Conservation (phyloP, 2,329 filamentous ascomycete species). For the Sporothrix euskadiensis region DNA sequence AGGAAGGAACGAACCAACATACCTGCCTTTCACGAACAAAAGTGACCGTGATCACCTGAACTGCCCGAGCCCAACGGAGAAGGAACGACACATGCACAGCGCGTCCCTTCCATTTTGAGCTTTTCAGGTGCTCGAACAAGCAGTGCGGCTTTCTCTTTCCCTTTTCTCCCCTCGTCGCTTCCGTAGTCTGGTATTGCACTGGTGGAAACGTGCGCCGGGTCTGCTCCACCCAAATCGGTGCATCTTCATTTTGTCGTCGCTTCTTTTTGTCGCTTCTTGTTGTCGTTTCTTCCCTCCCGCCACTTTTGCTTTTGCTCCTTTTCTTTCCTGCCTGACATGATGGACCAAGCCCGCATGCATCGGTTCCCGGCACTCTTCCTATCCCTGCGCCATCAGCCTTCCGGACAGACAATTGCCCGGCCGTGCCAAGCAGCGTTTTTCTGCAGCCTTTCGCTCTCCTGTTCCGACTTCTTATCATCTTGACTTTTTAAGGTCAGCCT, state of each 20-base stretch:
- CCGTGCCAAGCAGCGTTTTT: neutral
- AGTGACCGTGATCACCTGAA: neutral
- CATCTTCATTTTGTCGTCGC: neutral
- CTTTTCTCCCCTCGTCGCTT: neutral
- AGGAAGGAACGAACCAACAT: slow-evolving; percentile 10
- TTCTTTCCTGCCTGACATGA: neutral
- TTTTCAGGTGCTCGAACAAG: neutral
- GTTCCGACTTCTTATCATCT: neutral
- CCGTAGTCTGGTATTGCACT: neutral
- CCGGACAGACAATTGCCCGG: slow-evolving; percentile 8
- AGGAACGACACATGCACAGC: slow-evolving; percentile 6
- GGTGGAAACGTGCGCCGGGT: neutral
- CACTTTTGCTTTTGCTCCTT: neutral
- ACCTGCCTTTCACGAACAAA: neutral
- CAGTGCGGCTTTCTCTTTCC: neutral
- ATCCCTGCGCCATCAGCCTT: neutral
- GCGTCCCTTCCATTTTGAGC: slow-evolving; percentile 9
- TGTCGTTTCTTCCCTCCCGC: neutral
- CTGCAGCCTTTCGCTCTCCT: neutral
- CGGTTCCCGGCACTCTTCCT: neutral
- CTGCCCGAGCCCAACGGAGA: slow-evolving; percentile 12
- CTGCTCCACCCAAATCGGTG: neutral
- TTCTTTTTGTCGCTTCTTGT: neutral
- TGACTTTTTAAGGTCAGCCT: neutral
- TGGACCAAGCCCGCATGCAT: neutral